Conservation (phyloP, 306 rosid species). For the Gastrolobium villosum region DNA sequence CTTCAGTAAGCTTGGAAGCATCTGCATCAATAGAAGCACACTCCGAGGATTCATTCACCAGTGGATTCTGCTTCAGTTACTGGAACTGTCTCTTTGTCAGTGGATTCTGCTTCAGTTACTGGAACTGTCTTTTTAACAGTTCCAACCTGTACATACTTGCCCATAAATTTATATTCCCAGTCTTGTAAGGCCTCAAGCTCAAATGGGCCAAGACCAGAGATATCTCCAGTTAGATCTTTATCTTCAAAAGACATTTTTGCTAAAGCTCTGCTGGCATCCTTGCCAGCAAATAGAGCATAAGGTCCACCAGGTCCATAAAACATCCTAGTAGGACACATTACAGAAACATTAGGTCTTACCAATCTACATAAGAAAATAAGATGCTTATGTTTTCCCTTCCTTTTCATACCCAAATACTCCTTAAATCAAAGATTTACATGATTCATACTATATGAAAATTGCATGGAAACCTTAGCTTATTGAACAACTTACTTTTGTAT, state of each 20-base stretch:
- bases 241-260: conserved; percentile 97
- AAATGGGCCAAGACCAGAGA: conserved; percentile 79
- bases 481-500: not conserved
- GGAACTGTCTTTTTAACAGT: conserved; percentile 59
- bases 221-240: conserved; percentile 81
- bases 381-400: not conserved
- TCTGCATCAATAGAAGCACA: conserved; percentile 27
- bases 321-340: conserved; percentile 59
- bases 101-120: conserved; percentile 59
- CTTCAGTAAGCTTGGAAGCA: conserved; percentile 54
- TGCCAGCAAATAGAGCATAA: conserved; percentile 89
- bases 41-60: not conserved
- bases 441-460: not conserved
- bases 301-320: conserved; percentile 97
- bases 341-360: conserved; percentile 13
- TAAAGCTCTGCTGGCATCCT: conserved; percentile 94
- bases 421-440: not conserved
- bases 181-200: conserved; percentile 89
- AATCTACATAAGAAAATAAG: conserved; percentile 1
- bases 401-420: not conserved
- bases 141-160: conserved; percentile 89
- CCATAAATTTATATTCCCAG: conserved; percentile 94
- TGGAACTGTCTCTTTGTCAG: conserved; percentile 51
- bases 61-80: conserved; percentile 60
- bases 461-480: not conserved